Base-by-base conservation (phyloP, 768 basidiomycete genomes). In the Candolleomyces efflorescens region DNA sequence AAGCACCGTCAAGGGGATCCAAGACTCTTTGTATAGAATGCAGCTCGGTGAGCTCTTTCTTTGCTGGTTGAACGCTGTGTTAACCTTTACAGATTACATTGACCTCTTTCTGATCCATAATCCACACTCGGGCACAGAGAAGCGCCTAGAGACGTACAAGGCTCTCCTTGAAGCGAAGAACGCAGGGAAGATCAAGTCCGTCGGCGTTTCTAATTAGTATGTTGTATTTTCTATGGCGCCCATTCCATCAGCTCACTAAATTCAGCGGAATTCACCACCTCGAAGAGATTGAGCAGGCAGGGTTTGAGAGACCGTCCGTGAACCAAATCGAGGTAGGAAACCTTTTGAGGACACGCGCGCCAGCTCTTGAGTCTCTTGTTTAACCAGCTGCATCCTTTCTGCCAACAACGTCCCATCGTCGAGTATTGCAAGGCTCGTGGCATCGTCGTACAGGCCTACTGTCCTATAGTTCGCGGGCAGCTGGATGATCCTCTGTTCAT, bases 181-280 rank as follows among this genome's bases (percentile, higher is more conserved):
- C 26, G 80, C 72, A 3, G 89, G 90, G 4, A 88, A 88, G 63
- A 77, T 90, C 49, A 78, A 80, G 60, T 77, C 77, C 4, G 79
- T 89, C 18, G 90, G 90, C 5, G 90, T 92, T 15, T 90, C 88
- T 3, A 92, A 92, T 71, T 92, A 84, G 89, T 89, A 61, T 45
- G 85, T 56, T 44, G 20, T 20, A 23, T 10, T 13, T 18, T 11
- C 32, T 32, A n/a, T 11, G 32, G 32, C 32, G 1, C 53, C 36
- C 18, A 45, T 32, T 57, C 12, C 6, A 6, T n/a, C 26, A 37
- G 12, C 38, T 26, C 4, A 12, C 1, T 18, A 13, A 2, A n/a
- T n/a, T n/a, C 39, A 90, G 89, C 59, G 80, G 78, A 17, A 63
- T 86, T 26, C 79, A 81, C 47, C 90, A 92, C 63, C 71, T 91